Evolutionary conservation across 2,329 filamentous ascomycete species (phyloP), one percentile per base, ranked within the genome.

Genomic region (Ploettnerulaceae sp.): DNA sequence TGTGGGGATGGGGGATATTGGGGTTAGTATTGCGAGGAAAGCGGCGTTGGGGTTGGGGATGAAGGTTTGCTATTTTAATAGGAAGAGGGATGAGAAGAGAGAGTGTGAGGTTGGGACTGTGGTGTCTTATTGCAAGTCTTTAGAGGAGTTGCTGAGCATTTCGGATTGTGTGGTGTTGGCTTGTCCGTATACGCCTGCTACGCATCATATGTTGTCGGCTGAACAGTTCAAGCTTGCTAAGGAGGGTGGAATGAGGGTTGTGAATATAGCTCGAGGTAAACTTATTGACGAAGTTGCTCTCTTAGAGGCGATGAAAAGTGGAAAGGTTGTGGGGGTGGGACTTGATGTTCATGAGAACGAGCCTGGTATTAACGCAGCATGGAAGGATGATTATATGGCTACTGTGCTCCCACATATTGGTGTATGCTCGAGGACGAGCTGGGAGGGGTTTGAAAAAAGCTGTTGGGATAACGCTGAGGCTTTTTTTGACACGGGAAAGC

Each of bases 271-370:
- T 2, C 51, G 66, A 14, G 66, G 66, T 12, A 56, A 57, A 14
- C 50, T 66, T 7, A 60, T 69, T 3, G 57, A 64, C 45, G 66
- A 69, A 49, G 54, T 59, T 12, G 64, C 64, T 1, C 45, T 68
- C 34, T 52, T 67, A 1, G 53, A 59, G 2, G 65, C 66, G 3
- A 54, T 69, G 41, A 55, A 64, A n/a, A 41, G 38, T 3, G 58
- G 58, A 12, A 60, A 59, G 24, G 59, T 68, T 0, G 57, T 60
- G 6, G 65, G 64, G 7, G 63, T 63, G 1, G 66, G 64, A 1
- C 43, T 66, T 5, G 66, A 69, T 39, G 65, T 68, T 2, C 62
- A 62, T 47, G 63, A 61, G 14, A 58, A 61, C 29, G 66, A 68
- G 54, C 66, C 65, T 2, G 55, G 58, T 11, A 57, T 67, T 12